These are phyloP conservation scores for Glomus cerebriforme DNA, from an alignment of 192 early-diverging fungal genomes.

Conservation along the genomic window DNA sequence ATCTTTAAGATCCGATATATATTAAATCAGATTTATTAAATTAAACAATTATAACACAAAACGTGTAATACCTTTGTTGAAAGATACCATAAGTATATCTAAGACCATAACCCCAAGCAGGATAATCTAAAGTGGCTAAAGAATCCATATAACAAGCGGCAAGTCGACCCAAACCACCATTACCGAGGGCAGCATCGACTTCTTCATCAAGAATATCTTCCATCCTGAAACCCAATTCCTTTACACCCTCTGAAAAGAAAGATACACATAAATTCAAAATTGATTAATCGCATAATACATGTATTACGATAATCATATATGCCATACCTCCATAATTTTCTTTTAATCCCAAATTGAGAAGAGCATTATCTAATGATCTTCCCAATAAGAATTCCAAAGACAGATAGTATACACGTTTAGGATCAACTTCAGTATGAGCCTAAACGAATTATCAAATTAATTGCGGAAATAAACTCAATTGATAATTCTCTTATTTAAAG, in stretches of 20 bases:
- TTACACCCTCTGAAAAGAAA: conserved; percentile 47
- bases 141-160: conserved; percentile 99
- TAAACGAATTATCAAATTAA: conserved; percentile 15
- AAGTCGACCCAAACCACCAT: conserved; percentile 95
- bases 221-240: conserved; percentile 85
- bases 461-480: too few species aligned
- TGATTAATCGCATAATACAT: background rate
- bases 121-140: conserved; percentile 89
- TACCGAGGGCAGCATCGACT: conserved; percentile 94
- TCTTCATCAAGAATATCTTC: conserved; percentile 95
- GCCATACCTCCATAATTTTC: conserved; percentile 69
- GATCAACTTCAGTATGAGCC: conserved; percentile 72
- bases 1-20: conserved; percentile 37
- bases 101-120: conserved; percentile 97
- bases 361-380: conserved; percentile 95
- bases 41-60: background rate
- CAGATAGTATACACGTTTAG: conserved; percentile 97
- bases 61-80: conserved; percentile 74
- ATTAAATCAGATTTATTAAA: background rate
- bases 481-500: too few species aligned
- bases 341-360: conserved; percentile 85
- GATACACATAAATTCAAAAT: background rate
- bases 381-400: conserved; percentile 98
- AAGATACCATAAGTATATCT: conserved; percentile 99
- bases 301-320: background rate